A percentile compares a stretch with the other conserved stretches of the same genome.
Evolutionary conservation across 169 alveolate species (phyloP).

Genomic region (Perkinsus olseni): DNA sequence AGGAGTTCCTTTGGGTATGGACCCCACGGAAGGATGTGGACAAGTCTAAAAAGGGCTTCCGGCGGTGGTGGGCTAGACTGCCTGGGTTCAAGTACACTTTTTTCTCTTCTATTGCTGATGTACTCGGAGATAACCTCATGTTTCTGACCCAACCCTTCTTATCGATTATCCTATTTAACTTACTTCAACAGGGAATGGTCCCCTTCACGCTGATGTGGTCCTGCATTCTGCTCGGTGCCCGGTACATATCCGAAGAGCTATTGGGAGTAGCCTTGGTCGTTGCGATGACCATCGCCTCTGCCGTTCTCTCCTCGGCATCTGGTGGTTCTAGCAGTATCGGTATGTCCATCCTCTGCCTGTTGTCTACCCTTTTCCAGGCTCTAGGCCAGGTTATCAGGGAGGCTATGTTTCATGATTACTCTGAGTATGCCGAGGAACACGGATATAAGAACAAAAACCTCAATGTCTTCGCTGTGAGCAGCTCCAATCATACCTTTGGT

Average conservation of each 20-base stretch:
- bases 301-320: background rate
- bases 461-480: background rate
- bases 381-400: background rate
- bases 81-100: background rate
- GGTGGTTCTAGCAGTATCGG: background rate
- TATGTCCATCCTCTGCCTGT: background rate
- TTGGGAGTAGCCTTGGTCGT: background rate
- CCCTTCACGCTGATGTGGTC: background rate
- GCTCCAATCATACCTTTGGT: background rate
- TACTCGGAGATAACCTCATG: background rate
- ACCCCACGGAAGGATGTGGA: background rate
- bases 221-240: background rate
- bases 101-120: background rate
- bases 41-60: background rate
- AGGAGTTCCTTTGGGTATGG: background rate
- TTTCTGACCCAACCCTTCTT: background rate
- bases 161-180: background rate
- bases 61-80: background rate
- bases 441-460: background rate
- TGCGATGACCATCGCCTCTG: background rate
- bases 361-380: background rate
- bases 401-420: background rate
- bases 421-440: background rate
- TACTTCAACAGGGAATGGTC: background rate
- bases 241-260: background rate